phyloP scores from a whole-genome alignment of 2,329 filamentous ascomycete species.

The Colletotrichum tofieldiae region DNA sequence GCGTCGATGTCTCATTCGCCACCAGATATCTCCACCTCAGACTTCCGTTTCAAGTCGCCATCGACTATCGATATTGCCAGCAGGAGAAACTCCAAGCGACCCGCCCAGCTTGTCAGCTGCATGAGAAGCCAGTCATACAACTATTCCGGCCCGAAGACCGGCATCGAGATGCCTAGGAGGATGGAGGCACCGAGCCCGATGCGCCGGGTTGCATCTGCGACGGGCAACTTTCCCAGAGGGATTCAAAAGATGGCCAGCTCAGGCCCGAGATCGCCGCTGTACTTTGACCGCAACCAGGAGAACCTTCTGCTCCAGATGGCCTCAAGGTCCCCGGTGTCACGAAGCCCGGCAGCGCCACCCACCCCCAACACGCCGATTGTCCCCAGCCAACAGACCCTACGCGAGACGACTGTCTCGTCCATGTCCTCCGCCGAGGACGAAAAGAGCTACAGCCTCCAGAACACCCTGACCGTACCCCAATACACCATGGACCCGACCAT shows the following conservation, averaged over 20 bases:
- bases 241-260: slow-evolving; percentile 57
- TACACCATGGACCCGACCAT: slow-evolving; percentile 59
- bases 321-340: slow-evolving; percentile 60
- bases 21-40: slow-evolving; percentile 45
- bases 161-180: slow-evolving; percentile 62
- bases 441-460: slow-evolving; percentile 44
- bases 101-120: slow-evolving; percentile 64
- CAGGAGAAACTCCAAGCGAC: slow-evolving; percentile 66
- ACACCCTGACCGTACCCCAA: slow-evolving; percentile 46
- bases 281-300: slow-evolving; percentile 63
- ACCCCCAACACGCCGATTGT: slow-evolving; percentile 66
- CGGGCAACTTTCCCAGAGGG: slow-evolving; percentile 58
- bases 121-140: slow-evolving; percentile 61
- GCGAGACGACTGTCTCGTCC: slow-evolving; percentile 58
- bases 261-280: slow-evolving; percentile 61
- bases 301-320: slow-evolving; percentile 58
- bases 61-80: slow-evolving; percentile 69
- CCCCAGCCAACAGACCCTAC: slow-evolving; percentile 54
- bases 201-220: slow-evolving; percentile 69
- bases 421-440: slow-evolving; percentile 57
- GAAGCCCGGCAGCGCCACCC: slow-evolving; percentile 62
- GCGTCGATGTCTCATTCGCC: slow-evolving; percentile 50
- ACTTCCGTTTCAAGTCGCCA: slow-evolving; percentile 63
- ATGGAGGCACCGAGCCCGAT: slow-evolving; percentile 64
- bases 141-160: slow-evolving; percentile 60